Conservation (phyloP, 345 rosid genomes). For the Microthlaspi erraticum region DNA sequence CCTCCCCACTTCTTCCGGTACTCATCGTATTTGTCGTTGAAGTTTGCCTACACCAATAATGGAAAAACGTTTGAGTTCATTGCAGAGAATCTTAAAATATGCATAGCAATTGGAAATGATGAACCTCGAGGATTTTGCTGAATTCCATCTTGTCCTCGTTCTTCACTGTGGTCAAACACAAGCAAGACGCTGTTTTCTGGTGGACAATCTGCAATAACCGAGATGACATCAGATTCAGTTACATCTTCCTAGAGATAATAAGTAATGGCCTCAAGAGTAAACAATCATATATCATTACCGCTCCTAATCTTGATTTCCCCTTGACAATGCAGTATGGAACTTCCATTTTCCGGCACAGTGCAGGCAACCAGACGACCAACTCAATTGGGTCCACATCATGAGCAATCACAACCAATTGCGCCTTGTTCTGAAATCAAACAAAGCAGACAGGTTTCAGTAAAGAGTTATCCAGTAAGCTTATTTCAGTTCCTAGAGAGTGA, state of each 20-base stretch:
- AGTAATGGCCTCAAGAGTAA: too few relatives aligned
- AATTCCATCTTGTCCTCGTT: constrained; percentile 81
- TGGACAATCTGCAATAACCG: constrained; percentile 60
- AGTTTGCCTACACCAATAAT: constrained; percentile 56
- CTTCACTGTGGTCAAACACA: constrained; percentile 78
- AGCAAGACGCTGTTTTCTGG: constrained; percentile 71
- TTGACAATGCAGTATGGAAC: constrained; percentile 59
- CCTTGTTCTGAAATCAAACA: constrained; percentile 54
- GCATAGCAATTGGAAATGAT: neutral
- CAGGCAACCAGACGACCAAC: constrained; percentile 81
- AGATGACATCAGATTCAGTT: neutral
- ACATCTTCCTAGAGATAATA: neutral
- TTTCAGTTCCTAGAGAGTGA: neutral
- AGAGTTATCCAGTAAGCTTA: neutral
- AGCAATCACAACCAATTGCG: constrained; percentile 73
- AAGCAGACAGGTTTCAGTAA: neutral
- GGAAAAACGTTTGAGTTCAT: neutral
- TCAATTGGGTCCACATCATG: constrained; percentile 86
- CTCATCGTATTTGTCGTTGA: constrained; percentile 74
- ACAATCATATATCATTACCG: constrained; percentile 45
- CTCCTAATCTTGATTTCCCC: constrained; percentile 68
- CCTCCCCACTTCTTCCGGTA: constrained; percentile 90
- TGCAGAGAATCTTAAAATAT: neutral
- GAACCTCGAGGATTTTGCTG: constrained; percentile 69
- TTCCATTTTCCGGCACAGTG: constrained; percentile 79